Evolutionary conservation across 2,329 filamentous ascomycete species (phyloP), one percentile per base, ranked within the genome.

Genomic region (Aspergillus versicolor): DNA sequence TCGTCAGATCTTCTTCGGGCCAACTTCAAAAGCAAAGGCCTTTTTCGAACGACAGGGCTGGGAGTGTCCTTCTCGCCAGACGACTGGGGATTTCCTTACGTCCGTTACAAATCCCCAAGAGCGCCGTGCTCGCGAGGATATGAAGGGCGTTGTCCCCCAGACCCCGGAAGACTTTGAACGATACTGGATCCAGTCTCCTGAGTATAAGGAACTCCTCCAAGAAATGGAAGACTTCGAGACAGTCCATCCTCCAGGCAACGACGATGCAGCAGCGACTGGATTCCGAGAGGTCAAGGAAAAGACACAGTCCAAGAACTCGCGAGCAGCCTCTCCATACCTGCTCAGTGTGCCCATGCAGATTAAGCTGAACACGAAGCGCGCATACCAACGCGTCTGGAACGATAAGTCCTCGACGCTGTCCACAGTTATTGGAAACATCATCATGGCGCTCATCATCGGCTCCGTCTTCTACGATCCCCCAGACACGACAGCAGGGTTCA

Each of bases 401-500:
- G 92, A 96, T 65, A 86, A 88, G 12, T 87, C 83, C 60, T 77
- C 93, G 58, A 90, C 88, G 0, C 61, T 92, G 13, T 84, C 85
- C 24, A 81, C 84, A 48, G 78, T 84, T 12, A 61, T 75, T 37
- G 88, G 84, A 60, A 93, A 94, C 72, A 81, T 86, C 37, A 74
- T 84, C 64, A 88, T 93, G 82, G 81, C 89, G 53, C 78, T 96
- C 57, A 88, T 96, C 67, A 84, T 95, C 56, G 80, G 88, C 46
- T 88, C 86, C 56, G 86, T 94, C 62, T 96, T 93, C 75, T 95
- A 85, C 77, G 88, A 94, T 69, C 77, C 94, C 13, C 75, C 83
- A 21, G 69, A 79, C 2, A 81, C 79, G 15, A 88, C 90, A 0
- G 69, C 73, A 27, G 90, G 86, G 62, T 94, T 95, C 79, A 91